Evolutionary conservation across 2,329 filamentous ascomycete species (phyloP).

Genomic region (Colletotrichum chrysophilum): DNA sequence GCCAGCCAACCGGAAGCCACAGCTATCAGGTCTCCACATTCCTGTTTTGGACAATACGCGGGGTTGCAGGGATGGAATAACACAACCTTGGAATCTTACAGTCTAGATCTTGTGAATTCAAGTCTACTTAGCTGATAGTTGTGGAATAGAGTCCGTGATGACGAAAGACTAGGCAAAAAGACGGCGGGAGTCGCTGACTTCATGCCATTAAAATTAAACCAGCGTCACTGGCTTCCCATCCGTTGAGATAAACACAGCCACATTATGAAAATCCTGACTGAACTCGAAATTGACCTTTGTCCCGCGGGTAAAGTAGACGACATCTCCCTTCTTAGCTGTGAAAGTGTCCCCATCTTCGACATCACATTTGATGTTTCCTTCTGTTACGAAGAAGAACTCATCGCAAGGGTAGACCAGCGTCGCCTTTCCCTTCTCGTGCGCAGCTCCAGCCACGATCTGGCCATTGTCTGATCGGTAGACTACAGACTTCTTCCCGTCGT

Average conservation of each 20-base stretch:
- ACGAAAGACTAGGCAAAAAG: neutral
- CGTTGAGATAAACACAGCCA: neutral
- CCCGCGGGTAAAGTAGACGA: neutral
- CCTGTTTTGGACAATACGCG: neutral
- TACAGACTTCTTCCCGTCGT: neutral
- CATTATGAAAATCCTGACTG: neutral
- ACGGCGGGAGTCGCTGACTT: neutral
- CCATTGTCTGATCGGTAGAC: neutral
- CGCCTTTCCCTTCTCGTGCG: neutral
- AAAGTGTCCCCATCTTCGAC: neutral
- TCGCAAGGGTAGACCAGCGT: neutral
- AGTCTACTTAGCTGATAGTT: neutral
- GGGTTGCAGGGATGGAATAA: neutral
- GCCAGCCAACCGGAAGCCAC: neutral
- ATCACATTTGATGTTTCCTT: neutral
- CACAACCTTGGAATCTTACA: neutral
- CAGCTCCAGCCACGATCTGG: neutral
- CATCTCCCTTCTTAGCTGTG: neutral
- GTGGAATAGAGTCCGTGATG: accelerated
- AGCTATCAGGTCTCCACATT: neutral
- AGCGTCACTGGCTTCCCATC: neutral
- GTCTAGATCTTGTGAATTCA: neutral
- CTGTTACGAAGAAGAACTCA: neutral
- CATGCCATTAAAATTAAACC: neutral
- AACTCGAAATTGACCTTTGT: neutral